Evolutionary conservation across 345 rosid genomes (phyloP).

Genomic region (Brassica juncea): DNA sequence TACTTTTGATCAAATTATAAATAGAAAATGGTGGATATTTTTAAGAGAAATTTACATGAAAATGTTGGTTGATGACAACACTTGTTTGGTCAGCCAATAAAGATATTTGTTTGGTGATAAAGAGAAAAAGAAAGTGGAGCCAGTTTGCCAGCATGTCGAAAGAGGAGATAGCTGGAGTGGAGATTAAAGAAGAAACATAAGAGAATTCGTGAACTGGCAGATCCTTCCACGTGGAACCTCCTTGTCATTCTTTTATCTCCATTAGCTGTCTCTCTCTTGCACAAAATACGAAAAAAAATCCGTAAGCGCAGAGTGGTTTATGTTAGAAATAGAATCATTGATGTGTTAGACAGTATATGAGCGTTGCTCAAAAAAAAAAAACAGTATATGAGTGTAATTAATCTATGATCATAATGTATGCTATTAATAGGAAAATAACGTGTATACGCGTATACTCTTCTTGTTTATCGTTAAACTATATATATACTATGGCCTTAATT

Average conservation of each 20-base stretch:
- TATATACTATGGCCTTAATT: not conserved
- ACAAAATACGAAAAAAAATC: not conserved
- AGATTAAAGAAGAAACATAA: conserved; percentile 25
- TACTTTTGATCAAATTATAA: not conserved
- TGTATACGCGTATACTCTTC: not conserved
- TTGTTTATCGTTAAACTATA: not conserved
- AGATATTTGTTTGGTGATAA: conserved; percentile 8
- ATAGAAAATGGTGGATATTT: not conserved
- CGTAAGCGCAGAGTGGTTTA: not conserved
- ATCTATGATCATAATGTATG: not conserved
- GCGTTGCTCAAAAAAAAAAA: not conserved
- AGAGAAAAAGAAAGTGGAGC: conserved; percentile 5
- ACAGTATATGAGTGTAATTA: not conserved
- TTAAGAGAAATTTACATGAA: conserved; percentile 1
- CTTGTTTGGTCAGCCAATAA: conserved; percentile 7
- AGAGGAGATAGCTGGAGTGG: conserved; percentile 30
- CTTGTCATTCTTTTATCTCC: conserved; percentile 20
- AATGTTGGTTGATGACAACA: conserved; percentile 33
- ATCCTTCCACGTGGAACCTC: conserved; percentile 36
- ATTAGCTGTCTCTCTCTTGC: not conserved
- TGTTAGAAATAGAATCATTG: not conserved
- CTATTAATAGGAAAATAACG: not conserved
- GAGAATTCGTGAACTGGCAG: conserved; percentile 42
- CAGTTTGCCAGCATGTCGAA: conserved; percentile 30
- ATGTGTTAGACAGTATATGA: not conserved